A percentile compares a stretch with the other conserved stretches of the same genome.
Conservation (phyloP, 23 red algal species). For the Gracilaria gracilis region DNA sequence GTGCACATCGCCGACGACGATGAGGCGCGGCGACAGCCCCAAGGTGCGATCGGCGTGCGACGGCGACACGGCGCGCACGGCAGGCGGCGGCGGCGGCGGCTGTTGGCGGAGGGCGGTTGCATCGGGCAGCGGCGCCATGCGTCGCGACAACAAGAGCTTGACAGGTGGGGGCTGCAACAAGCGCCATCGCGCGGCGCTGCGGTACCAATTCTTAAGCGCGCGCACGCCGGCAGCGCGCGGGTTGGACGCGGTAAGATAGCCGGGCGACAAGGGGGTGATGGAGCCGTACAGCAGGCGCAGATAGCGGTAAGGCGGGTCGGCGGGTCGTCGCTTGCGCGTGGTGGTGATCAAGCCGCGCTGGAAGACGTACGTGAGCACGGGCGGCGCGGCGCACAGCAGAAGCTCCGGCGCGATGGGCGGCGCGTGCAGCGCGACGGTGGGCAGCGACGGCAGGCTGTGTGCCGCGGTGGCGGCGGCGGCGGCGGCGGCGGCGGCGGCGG, state of each 20-base stretch:
- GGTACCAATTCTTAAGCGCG: constrained; percentile 64
- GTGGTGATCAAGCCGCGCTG: constrained; percentile 40
- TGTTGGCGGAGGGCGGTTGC: not conserved
- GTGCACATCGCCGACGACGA: constrained; percentile 97
- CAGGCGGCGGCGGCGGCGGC: not conserved
- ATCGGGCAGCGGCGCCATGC: constrained; percentile 53
- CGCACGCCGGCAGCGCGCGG: constrained; percentile 39
- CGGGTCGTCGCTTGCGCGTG: not conserved
- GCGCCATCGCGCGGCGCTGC: constrained; percentile 58
- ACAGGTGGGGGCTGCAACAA: constrained; percentile 35
- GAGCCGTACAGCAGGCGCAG: constrained; percentile 23
- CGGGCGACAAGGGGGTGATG: constrained; percentile 30
- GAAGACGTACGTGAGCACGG: constrained; percentile 49
- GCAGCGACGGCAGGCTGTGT: not conserved
- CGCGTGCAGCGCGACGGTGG: not conserved
- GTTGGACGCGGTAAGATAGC: constrained; percentile 25
- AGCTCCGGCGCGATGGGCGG: not conserved
- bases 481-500: not conserved
- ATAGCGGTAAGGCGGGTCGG: constrained; percentile 63
- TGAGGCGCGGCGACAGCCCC: constrained; percentile 81
- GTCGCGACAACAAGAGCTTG: constrained; percentile 4
- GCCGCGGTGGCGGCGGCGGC: not conserved
- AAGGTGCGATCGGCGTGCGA: constrained; percentile 25
- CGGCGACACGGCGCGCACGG: not conserved
- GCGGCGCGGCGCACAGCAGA: not conserved